Conservation (phyloP, 1,284 basidiomycete species). For the Boletus holoroseus region DNA sequence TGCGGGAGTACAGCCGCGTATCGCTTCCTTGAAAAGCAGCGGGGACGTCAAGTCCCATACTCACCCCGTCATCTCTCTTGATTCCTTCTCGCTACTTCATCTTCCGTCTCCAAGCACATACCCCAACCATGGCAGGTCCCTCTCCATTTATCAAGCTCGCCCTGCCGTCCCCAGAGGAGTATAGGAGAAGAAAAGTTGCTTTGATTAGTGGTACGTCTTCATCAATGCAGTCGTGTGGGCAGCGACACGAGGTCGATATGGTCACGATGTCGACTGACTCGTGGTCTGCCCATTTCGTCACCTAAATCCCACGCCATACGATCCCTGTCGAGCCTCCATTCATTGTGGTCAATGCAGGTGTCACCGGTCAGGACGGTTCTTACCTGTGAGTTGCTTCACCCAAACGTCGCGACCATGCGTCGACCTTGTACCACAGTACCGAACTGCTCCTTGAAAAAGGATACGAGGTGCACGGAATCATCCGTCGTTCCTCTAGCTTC, state of each 20-base stretch:
- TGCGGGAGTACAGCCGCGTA: too few relatives aligned
- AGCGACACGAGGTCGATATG: not conserved
- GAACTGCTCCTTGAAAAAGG: slow-evolving; percentile 82
- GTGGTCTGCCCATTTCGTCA: slow-evolving; percentile 3
- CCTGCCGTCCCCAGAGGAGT: slow-evolving; percentile 72
- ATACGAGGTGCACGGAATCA: slow-evolving; percentile 89
- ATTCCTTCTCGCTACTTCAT: not conserved
- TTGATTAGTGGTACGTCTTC: slow-evolving; percentile 69
- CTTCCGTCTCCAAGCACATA: not conserved
- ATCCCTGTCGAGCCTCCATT: not conserved
- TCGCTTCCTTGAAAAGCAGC: not conserved
- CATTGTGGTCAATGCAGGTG: slow-evolving; percentile 47
- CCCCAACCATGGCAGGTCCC: slow-evolving; percentile 22
- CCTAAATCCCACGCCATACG: not conserved
- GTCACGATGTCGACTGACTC: slow-evolving; percentile 1
- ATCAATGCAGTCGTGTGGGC: slow-evolving; percentile 4
- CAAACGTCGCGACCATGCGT: not conserved
- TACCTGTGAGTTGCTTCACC: slow-evolving; percentile 57
- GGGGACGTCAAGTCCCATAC: not conserved
- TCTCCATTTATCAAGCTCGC: slow-evolving; percentile 47
- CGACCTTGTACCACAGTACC: slow-evolving; percentile 45
- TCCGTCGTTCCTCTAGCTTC: slow-evolving; percentile 89
- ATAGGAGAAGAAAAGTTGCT: slow-evolving; percentile 81
- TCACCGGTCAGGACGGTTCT: slow-evolving; percentile 89
- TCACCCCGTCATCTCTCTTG: too few relatives aligned